Conservation (phyloP, 2,329 filamentous ascomycete genomes). For the Fusarium gaditjirri region DNA sequence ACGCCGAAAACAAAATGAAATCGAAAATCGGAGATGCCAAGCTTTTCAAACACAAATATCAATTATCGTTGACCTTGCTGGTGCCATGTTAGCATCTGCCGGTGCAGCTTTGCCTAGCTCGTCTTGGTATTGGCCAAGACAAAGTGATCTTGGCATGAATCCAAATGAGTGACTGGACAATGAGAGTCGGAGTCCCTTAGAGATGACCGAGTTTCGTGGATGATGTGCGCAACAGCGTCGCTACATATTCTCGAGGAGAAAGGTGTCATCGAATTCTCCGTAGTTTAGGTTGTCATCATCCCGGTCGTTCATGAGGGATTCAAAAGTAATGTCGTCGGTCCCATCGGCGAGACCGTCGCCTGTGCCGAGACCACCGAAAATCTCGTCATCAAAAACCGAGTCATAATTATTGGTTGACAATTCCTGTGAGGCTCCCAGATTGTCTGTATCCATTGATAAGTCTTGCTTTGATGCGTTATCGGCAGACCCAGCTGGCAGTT, state of each 20-base stretch:
- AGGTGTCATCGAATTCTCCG: conserved; percentile 58
- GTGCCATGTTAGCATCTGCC: not conserved
- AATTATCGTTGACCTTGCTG: not conserved
- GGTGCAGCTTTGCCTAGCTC: not conserved
- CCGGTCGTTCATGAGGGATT: conserved; percentile 60
- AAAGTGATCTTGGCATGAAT: not conserved
- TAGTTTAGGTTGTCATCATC: conserved; percentile 49
- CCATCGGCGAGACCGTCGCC: conserved; percentile 50
- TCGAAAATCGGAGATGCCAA: conserved; percentile 1
- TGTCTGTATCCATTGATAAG: conserved; percentile 1
- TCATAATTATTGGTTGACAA: conserved; percentile 43
- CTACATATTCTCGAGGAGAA: conserved; percentile 52
- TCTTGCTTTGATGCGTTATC: conserved; percentile 27
- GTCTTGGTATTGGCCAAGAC: not conserved
- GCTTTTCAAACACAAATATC: not conserved
- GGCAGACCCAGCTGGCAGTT: conserved; percentile 16
- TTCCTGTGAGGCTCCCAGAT: conserved; percentile 13
- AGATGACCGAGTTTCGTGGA: not conserved
- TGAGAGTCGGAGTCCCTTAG: not conserved
- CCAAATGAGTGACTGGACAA: not conserved
- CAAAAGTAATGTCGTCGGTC: conserved; percentile 56
- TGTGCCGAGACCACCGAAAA: conserved; percentile 50
- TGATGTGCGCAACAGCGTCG: not conserved
- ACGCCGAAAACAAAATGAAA: not conserved
- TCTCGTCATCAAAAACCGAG: conserved; percentile 57